Evolutionary conservation across 768 basidiomycete genomes (phyloP), one percentile per base, ranked within the genome.

Genomic region (Psilocybe sp.): DNA sequence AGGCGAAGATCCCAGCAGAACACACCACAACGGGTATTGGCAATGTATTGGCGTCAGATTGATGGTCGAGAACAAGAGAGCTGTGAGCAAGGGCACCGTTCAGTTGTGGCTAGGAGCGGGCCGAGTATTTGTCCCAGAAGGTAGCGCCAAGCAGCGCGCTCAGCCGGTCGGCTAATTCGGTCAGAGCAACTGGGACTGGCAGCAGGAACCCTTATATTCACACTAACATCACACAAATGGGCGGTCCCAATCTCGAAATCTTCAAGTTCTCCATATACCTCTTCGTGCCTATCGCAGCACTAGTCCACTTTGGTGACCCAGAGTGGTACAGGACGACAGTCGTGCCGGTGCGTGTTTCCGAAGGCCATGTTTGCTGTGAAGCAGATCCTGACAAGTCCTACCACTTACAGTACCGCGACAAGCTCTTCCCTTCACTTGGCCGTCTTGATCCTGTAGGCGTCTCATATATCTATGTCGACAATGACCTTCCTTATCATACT

Each of bases 261-360:
- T 91, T 93, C 84, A 93, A 92, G 70, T 94, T 94, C 59, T 82
- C 82, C 3, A 68, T 92, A 14, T 93, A 94, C 66, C 82, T 94
- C 49, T 91, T 91, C 59, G 83, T 92, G 51, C 92, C 92, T 9
- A 81, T 94, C 50, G 71, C 78, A 40, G 85, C 89, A 18, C 78
- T 94, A 61, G 70, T 92, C 44, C 87, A 92, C 67, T 93, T 89
- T 61, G 91, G 92, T 39, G 89, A 93, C 65, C 89, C 90, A 5
- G 81, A 86, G 37, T 94, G 92, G 92, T 94, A 93, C 61, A 76
- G 79, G 48, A 71, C 75, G 42, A 75, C 89, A 57, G 90, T 95
- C 50, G 69, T 89, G 33, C 90, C 92, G 7, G 87, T 91, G 64
- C 35, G 72, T 56, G 12, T 36, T 13, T 48, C 34, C 42, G 19